Conservation (phyloP, 345 rosid species). For the Populus ilicifolia region DNA sequence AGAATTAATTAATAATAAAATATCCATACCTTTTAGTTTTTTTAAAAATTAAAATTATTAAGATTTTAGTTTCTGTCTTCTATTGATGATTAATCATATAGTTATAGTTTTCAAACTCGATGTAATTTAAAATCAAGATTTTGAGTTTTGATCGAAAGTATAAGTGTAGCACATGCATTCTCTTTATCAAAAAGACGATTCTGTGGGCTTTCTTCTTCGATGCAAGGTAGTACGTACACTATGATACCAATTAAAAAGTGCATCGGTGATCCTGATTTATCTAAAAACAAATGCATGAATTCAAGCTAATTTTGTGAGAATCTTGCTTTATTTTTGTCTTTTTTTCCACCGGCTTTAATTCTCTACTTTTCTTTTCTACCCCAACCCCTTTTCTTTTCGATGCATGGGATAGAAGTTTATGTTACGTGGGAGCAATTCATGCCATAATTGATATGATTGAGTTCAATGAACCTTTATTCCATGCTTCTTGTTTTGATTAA, state of each 20-base stretch:
- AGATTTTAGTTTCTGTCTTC: not conserved
- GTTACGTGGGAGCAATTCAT: not conserved
- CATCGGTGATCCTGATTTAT: not conserved
- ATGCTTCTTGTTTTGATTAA: not conserved
- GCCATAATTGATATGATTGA: not conserved
- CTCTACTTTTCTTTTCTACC: not conserved
- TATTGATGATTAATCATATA: not conserved
- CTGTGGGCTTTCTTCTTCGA: not conserved
- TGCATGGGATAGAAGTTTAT: not conserved
- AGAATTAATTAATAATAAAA: no score
- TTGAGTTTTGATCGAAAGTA: no score
- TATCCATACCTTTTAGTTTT: no score
- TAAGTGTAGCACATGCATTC: no score
- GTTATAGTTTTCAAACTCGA: no score
- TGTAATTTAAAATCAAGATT: no score
- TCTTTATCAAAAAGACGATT: not conserved
- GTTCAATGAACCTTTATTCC: not conserved
- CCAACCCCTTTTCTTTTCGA: not conserved
- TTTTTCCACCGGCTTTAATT: not conserved
- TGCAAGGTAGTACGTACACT: not conserved
- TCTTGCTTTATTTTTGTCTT: not conserved
- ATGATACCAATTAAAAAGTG: not conserved
- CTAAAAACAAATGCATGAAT: not conserved
- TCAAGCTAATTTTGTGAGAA: not conserved
- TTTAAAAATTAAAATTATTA: fast-evolving